Percentiles rank a stretch among this genome's conserved stretches.
Conservation (phyloP, 345 rosid species). For the Syzygium oleosum region DNA sequence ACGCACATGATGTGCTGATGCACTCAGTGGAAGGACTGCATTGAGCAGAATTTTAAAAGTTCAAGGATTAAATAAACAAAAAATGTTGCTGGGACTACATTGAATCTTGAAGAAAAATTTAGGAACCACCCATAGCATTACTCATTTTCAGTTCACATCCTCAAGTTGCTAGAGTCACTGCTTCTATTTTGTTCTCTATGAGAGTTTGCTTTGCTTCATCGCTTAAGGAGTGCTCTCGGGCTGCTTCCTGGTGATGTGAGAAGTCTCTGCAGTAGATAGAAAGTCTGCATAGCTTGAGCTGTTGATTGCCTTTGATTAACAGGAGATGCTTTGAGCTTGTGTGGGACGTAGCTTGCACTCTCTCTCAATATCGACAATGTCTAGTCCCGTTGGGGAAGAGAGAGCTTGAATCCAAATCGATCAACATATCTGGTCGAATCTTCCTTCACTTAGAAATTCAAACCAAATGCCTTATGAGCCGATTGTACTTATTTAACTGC, state of each 20-base stretch:
- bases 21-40: not conserved
- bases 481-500: too few species aligned
- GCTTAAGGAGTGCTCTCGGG: not conserved
- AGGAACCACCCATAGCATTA: not conserved
- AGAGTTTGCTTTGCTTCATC: not conserved
- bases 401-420: too few species aligned
- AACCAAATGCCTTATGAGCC: too few species aligned
- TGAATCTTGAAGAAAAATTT: not conserved
- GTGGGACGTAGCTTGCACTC: too few species aligned
- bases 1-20: not conserved
- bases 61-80: not conserved
- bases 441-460: too few species aligned
- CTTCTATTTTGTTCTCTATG: not conserved
- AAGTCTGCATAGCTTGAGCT: not conserved
- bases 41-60: rapidly evolving
- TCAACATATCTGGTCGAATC: too few species aligned
- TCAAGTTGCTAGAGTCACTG: not conserved
- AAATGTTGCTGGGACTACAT: not conserved
- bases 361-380: too few species aligned
- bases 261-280: not conserved
- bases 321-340: too few species aligned
- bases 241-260: not conserved
- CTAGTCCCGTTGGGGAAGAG: too few species aligned
- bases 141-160: not conserved
- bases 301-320: too few species aligned